A percentile compares a stretch with the other conserved stretches of the same genome.
Conservation (phyloP, 441 rosid species). For the Euphorbia celastroides region DNA sequence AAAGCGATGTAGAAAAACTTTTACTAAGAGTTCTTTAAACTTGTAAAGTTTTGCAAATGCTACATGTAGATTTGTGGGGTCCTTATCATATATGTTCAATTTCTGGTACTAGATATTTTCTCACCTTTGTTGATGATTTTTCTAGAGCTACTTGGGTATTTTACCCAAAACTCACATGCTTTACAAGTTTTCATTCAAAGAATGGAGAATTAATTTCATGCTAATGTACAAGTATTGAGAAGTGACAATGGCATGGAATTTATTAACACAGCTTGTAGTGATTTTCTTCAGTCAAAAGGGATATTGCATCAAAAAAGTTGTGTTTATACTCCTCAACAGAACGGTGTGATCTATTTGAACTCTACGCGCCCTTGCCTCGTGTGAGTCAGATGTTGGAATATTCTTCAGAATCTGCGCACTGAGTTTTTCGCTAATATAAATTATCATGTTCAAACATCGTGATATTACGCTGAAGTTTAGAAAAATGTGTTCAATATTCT, state of each 20-base stretch:
- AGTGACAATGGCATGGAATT: not conserved
- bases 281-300: not conserved
- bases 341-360: not conserved
- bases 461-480: no score
- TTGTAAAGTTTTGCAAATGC: not conserved
- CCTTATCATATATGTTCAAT: not conserved
- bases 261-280: not conserved
- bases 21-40: not conserved
- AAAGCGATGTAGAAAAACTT: not conserved
- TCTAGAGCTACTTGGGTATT: not conserved
- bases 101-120: not conserved
- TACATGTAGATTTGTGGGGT: not conserved
- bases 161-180: not conserved
- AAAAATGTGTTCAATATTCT: no score
- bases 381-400: not conserved
- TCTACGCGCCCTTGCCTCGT: not conserved
- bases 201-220: not conserved
- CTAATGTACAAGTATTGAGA: not conserved
- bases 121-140: not conserved
- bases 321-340: not conserved
- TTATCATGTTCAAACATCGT: no score
- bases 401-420: not conserved
- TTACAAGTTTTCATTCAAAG: not conserved
- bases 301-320: not conserved
- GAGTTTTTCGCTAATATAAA: no score